A percentile compares a stretch with the other conserved stretches of the same genome.
Evolutionary conservation across 2,329 filamentous ascomycete species (phyloP).

Genomic region (Reticulascus tulasneorum): DNA sequence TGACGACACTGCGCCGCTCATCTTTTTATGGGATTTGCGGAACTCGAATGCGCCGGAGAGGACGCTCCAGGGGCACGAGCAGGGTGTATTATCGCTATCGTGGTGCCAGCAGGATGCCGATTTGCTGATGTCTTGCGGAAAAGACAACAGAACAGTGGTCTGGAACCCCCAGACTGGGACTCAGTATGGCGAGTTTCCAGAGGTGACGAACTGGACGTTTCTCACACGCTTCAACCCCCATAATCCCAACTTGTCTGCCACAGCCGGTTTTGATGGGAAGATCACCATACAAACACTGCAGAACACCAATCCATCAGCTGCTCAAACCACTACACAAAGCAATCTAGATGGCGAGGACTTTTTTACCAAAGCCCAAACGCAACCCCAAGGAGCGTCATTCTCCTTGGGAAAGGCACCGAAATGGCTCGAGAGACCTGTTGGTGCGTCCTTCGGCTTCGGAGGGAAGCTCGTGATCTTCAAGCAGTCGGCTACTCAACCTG

Average conservation of each 20-base stretch:
- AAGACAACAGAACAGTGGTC: constrained; percentile 90
- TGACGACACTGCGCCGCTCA: constrained; percentile 81
- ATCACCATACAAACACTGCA: constrained; percentile 92
- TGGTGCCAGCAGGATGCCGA: constrained; percentile 93
- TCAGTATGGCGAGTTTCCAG: constrained; percentile 85
- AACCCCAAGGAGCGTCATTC: constrained; percentile 88
- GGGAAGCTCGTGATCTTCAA: constrained; percentile 82
- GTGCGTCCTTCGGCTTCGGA: constrained; percentile 91
- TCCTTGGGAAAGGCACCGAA: constrained; percentile 80
- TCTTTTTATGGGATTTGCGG: constrained; percentile 89
- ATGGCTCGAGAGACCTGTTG: constrained; percentile 82
- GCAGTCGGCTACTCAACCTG: constrained; percentile 52
- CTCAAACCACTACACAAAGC: constrained; percentile 62
- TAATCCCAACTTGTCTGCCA: constrained; percentile 88
- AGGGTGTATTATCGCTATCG: constrained; percentile 87
- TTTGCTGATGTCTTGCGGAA: constrained; percentile 86
- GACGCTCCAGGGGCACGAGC: constrained; percentile 86
- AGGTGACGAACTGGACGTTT: constrained; percentile 99
- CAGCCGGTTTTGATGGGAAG: constrained; percentile 95
- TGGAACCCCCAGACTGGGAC: constrained; percentile 96
- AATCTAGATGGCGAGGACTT: constrained; percentile 90
- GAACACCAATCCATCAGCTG: constrained; percentile 78
- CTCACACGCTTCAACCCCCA: constrained; percentile 90
- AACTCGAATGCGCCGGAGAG: constrained; percentile 94
- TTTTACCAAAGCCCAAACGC: constrained; percentile 87